phyloP scores from a whole-genome alignment of 176 grass and related monocot species.

The Zea mays region DNA sequence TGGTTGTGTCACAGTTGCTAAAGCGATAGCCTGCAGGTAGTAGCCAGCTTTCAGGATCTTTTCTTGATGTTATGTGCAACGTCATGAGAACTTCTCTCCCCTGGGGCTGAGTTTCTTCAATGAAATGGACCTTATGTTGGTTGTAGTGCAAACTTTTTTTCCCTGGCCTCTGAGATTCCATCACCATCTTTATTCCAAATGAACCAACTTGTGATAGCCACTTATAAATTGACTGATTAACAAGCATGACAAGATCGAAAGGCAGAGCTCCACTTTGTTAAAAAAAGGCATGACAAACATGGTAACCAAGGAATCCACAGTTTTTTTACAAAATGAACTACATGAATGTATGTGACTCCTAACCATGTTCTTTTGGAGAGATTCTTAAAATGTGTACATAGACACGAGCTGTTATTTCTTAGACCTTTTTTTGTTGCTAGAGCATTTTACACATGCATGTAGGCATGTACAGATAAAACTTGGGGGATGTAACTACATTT shows the following conservation, averaged over 20 bases:
- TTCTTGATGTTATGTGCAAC: neutral
- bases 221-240: constrained; percentile 8
- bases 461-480: neutral
- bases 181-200: neutral
- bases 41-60: neutral
- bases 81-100: neutral
- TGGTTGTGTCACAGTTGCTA: neutral
- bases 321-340: neutral
- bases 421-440: neutral
- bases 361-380: neutral
- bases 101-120: neutral
- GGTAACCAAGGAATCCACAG: neutral
- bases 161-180: neutral
- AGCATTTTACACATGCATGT: neutral
- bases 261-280: neutral
- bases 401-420: neutral
- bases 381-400: constrained; percentile 17
- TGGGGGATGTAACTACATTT: constrained; percentile 6
- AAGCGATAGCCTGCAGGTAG: neutral
- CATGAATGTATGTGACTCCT: neutral
- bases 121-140: constrained; percentile 14
- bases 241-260: neutral
- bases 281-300: neutral
- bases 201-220: neutral
- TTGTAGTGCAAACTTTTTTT: neutral